These are phyloP conservation scores for Exophiala sp. DNA, from an alignment of 2,329 filamentous ascomycete species.

Conservation along the genomic window DNA sequence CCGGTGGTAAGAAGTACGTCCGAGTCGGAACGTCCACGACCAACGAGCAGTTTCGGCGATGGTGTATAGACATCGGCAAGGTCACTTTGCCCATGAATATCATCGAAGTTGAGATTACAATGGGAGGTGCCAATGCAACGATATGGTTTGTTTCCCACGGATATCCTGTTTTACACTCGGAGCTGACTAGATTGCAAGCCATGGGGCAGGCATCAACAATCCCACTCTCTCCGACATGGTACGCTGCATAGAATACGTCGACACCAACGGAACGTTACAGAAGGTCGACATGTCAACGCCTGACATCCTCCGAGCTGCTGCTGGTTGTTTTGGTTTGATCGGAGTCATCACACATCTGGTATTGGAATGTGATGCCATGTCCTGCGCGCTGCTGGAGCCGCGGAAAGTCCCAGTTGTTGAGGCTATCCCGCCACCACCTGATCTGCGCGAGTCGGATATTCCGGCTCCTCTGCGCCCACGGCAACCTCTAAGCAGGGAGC, in stretches of 20 bases:
- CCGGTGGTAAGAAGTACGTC: conserved; percentile 34
- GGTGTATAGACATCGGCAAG: conserved; percentile 36
- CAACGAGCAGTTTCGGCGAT: conserved; percentile 44
- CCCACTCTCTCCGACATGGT: conserved; percentile 45
- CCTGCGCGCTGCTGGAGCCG: conserved; percentile 44
- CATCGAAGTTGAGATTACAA: conserved; percentile 46
- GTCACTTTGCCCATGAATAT: conserved; percentile 44
- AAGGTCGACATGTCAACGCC: conserved; percentile 38
- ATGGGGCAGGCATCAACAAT: conserved; percentile 43
- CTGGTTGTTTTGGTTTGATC: conserved; percentile 44
- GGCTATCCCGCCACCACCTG: conserved; percentile 23
- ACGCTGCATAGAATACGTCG: conserved; percentile 45
- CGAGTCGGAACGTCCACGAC: conserved; percentile 43
- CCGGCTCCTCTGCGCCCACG: conserved; percentile 17
- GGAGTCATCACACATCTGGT: conserved; percentile 48
- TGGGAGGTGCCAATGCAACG: conserved; percentile 41
- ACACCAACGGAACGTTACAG: conserved; percentile 37
- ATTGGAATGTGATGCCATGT: conserved; percentile 44
- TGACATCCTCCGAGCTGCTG: conserved; percentile 39
- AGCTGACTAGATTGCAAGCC: conserved; percentile 37
- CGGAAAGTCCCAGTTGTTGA: conserved; percentile 34
- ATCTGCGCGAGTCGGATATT: conserved; percentile 17
- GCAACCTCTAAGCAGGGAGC: conserved; percentile 14
- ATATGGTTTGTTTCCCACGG: conserved; percentile 15
- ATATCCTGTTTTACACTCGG: neutral